Evolutionary conservation across 2,329 filamentous ascomycete genomes (phyloP), one percentile per base, ranked within the genome.

Genomic region (Ophiostoma pallidulum): DNA sequence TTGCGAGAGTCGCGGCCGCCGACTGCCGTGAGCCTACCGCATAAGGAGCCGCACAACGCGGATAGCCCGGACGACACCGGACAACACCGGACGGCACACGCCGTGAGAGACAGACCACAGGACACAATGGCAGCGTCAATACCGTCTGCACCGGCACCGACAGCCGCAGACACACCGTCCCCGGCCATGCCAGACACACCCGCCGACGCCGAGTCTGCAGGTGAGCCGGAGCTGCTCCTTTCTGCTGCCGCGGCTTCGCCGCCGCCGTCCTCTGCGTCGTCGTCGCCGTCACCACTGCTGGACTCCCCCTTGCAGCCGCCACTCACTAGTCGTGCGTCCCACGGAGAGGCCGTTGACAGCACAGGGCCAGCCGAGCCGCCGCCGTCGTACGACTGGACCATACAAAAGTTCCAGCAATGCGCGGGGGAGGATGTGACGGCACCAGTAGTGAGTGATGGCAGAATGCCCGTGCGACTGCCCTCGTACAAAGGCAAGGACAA

Each of bases 261-360:
- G 24, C 48, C 41, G n/a, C 46, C 32, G 12, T 43, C 49, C 5
- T 37, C 49, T 12, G 16, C 32, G 16, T 40, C 39, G 29, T 41
- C 40, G 19, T 18, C 35, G 9, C 40, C 28, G 16, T 16, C 47
- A 20, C 12, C 31, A n/a, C 14, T 43, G 19, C 6, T 14, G 14
- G n/a, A n/a, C n/a, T n/a, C n/a, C n/a, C 12, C 46, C 31, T 3
- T 22, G 55, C 54, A 57, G 54, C 56, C 62, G 58, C 59, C 60
- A 57, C 62, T 65, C 64, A 64, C 62, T 53, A 59, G 63, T 50
- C 64, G 67, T 59, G 67, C 73, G 57, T 76, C 73, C 42, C 73
- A 75, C 64, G 73, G 76, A 60, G 72, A 76, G 63, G 72, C 66
- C 29, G 64, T 61, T n/a, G n/a, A n/a, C 39, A 58, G 62, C n/a